phyloP scores from a whole-genome alignment of 1,284 basidiomycete genomes.

The Pseudozyma flocculosa region DNA sequence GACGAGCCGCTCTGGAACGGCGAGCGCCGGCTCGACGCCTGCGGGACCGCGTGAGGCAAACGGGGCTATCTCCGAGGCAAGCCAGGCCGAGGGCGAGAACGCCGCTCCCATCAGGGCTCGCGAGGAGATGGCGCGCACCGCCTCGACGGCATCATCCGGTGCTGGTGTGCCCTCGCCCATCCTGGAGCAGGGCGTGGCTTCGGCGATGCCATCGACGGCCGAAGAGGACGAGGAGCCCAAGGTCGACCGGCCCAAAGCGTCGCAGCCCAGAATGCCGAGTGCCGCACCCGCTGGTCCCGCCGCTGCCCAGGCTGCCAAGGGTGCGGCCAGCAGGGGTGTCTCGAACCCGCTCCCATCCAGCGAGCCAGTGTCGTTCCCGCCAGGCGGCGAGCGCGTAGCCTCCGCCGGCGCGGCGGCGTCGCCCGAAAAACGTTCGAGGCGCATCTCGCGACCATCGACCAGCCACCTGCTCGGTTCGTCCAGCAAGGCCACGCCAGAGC shows the following conservation, averaged over 20 bases:
- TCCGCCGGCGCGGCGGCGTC: conserved; percentile 6
- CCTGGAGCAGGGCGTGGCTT: conserved; percentile 9
- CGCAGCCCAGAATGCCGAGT: too few species aligned
- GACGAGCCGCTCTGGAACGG: neutral
- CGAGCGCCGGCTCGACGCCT: too few species aligned
- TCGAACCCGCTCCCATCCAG: conserved; percentile 13
- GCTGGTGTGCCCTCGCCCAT: conserved; percentile 20
- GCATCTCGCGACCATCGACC: neutral
- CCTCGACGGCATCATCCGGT: neutral
- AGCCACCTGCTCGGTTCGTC: neutral
- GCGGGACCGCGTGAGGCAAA: too few species aligned
- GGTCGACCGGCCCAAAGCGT: too few species aligned
- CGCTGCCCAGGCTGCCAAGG: too few species aligned
- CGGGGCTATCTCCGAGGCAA: too few species aligned
- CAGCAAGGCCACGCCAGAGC: neutral
- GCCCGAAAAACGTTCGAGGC: neutral
- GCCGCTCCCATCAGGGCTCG: conserved; percentile 8
- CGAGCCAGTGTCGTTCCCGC: conserved; percentile 27
- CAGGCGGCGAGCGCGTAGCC: conserved; percentile 7
- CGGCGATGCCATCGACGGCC: too few species aligned
- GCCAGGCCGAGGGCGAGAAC: conserved; percentile 22
- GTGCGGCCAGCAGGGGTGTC: conserved; percentile 4
- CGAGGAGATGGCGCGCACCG: neutral
- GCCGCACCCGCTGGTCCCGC: too few species aligned
- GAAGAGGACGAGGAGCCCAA: too few species aligned